Percentiles rank a stretch among this genome's conserved stretches.
Evolutionary conservation across 2,329 filamentous ascomycete genomes (phyloP).

Genomic region (Emergomyces pasteurianus): DNA sequence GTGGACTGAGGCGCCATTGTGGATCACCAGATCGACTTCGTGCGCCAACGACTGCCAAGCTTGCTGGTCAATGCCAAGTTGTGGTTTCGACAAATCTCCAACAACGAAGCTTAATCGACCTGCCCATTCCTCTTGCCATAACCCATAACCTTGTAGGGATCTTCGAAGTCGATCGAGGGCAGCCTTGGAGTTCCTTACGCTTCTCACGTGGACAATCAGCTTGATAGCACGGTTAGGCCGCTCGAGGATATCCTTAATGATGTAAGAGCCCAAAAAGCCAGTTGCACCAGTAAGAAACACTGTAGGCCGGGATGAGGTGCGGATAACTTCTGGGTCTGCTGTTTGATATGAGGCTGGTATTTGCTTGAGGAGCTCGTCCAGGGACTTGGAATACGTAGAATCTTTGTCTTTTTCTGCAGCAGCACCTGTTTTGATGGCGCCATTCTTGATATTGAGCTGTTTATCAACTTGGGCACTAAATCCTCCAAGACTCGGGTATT

Average conservation of each 20-base stretch:
- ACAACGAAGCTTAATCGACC: slow-evolving; percentile 53
- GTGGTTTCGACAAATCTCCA: slow-evolving; percentile 61
- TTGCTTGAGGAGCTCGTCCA: slow-evolving; percentile 35
- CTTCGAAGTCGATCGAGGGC: slow-evolving; percentile 54
- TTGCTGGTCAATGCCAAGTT: slow-evolving; percentile 57
- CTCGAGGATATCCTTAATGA: slow-evolving; percentile 62
- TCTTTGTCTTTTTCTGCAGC: slow-evolving; percentile 40
- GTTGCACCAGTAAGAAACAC: slow-evolving; percentile 82
- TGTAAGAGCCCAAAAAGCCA: slow-evolving; percentile 74
- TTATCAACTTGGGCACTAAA: slow-evolving; percentile 44
- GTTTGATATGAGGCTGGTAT: slow-evolving; percentile 36
- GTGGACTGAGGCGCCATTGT: slow-evolving; percentile 70
- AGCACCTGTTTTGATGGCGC: slow-evolving; percentile 25
- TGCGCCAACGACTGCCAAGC: slow-evolving; percentile 55
- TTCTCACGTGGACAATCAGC: slow-evolving; percentile 65
- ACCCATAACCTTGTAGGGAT: slow-evolving; percentile 62
- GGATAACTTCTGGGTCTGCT: slow-evolving; percentile 17
- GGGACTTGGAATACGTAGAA: slow-evolving; percentile 39
- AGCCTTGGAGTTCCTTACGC: slow-evolving; percentile 44
- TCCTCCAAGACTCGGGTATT: slow-evolving; percentile 25
- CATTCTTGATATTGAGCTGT: slow-evolving; percentile 35
- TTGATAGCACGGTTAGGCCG: slow-evolving; percentile 44
- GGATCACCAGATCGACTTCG: slow-evolving; percentile 59
- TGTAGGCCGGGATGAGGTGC: slow-evolving; percentile 32
- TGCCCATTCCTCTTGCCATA: slow-evolving; percentile 53